phyloP scores from a whole-genome alignment of 176 grass and related monocot species.

The Triticum urartu region DNA sequence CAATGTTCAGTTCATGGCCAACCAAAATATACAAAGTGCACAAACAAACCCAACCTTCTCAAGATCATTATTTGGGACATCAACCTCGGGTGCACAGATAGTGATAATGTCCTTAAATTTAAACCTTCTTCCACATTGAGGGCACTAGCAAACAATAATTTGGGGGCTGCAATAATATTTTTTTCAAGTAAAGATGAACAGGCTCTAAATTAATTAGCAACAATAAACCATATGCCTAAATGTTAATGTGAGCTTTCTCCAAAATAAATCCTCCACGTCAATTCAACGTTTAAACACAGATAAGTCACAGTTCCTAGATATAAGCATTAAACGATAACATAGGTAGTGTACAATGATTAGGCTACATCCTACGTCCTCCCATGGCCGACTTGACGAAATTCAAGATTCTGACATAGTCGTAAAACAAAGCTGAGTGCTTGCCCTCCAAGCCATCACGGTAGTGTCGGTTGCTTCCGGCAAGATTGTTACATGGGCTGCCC shows the following conservation, averaged over 20 bases:
- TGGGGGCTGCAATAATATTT: not conserved
- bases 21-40: too few species aligned
- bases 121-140: too few species aligned
- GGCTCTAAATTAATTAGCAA: not conserved
- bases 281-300: not conserved
- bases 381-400: slow-evolving; percentile 42
- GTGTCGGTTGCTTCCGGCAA: slow-evolving; percentile 64
- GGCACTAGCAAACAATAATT: too few species aligned
- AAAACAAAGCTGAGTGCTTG: slow-evolving; percentile 66
- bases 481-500: slow-evolving; percentile 82
- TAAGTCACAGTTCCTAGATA: not conserved
- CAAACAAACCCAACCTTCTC: too few species aligned
- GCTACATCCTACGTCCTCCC: slow-evolving; percentile 17
- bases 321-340: not conserved
- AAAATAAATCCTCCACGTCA: not conserved
- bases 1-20: too few species aligned
- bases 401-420: slow-evolving; percentile 65
- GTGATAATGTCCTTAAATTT: too few species aligned
- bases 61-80: too few species aligned
- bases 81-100: too few species aligned
- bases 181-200: not conserved
- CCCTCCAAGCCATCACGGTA: slow-evolving; percentile 55
- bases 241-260: not conserved
- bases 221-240: not conserved
- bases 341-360: not conserved